A percentile compares a stretch with the other conserved stretches of the same genome.
Conservation (phyloP, 2,329 filamentous ascomycete species). For the Sarocladiaceae sp. region DNA sequence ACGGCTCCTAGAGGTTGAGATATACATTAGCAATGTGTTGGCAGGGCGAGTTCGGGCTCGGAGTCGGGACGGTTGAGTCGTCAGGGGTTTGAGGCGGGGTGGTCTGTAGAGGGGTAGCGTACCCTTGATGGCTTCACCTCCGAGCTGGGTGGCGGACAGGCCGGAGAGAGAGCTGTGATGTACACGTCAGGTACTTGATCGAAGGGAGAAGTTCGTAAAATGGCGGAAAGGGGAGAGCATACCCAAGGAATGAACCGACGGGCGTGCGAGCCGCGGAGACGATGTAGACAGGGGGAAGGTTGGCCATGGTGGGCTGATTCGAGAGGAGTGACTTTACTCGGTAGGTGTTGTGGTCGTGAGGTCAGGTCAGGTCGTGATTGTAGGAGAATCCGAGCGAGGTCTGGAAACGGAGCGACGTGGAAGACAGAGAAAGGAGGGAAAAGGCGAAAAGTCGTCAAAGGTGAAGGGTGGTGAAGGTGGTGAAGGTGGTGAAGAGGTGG, state of each 20-base stretch:
- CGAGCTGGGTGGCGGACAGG: constrained; percentile 78
- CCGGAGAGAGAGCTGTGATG: constrained; percentile 72
- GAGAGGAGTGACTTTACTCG: constrained; percentile 8
- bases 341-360: not conserved
- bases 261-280: constrained; percentile 88
- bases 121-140: constrained; percentile 91
- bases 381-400: too few relatives aligned
- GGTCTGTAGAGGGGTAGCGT: constrained; percentile 19
- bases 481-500: not conserved
- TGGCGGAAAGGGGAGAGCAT: constrained; percentile 17
- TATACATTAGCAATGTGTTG: constrained; percentile 12
- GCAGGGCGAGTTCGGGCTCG: not conserved
- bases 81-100: not conserved
- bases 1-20: constrained; percentile 56
- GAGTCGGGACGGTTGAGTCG: not conserved
- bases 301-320: constrained; percentile 55
- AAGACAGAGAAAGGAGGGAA: not conserved
- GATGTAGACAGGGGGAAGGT: constrained; percentile 86
- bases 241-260: constrained; percentile 92
- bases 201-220: not conserved
- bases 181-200: constrained; percentile 15
- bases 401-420: not conserved
- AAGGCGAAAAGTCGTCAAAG: not conserved
- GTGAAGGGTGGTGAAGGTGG: not conserved
- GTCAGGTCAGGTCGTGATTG: not conserved